Evolutionary conservation across 176 grass and related monocot genomes (phyloP).

Genomic region (Aechmea fasciata): DNA sequence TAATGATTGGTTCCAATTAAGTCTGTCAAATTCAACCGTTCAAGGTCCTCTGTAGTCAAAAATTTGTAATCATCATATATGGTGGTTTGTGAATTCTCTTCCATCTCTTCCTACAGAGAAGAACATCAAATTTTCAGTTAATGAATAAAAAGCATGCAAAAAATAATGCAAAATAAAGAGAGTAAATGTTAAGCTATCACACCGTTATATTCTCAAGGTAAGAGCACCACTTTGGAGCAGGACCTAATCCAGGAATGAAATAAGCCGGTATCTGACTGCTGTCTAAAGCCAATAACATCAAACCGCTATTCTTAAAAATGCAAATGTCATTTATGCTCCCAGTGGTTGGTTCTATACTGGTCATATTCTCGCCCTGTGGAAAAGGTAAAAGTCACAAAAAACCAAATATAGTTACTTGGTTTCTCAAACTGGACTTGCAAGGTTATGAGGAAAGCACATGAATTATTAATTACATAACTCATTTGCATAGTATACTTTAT

Average conservation of each 20-base stretch:
- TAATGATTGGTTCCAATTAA: slow-evolving; percentile 47
- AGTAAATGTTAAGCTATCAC: slow-evolving; percentile 14
- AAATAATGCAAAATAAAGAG: neutral
- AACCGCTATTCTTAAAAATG: slow-evolving; percentile 65
- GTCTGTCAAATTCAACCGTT: slow-evolving; percentile 56
- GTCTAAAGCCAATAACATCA: slow-evolving; percentile 82
- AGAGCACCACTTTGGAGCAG: slow-evolving; percentile 95
- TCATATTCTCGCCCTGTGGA: slow-evolving; percentile 81
- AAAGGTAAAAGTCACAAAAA: slow-evolving; percentile 22
- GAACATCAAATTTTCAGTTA: neutral
- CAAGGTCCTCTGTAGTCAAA: slow-evolving; percentile 78
- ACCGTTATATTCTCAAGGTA: slow-evolving; percentile 96
- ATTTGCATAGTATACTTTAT: too few species aligned
- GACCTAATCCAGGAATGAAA: slow-evolving; percentile 78
- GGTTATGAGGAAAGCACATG: neutral
- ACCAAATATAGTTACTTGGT: neutral
- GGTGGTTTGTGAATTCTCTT: slow-evolving; percentile 56
- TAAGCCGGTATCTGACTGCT: slow-evolving; percentile 86
- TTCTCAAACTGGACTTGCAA: neutral
- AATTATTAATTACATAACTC: neutral
- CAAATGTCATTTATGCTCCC: slow-evolving; percentile 84
- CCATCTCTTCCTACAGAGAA: slow-evolving; percentile 83
- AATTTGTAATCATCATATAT: slow-evolving; percentile 85
- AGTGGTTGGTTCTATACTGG: slow-evolving; percentile 76
- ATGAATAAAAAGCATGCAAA: neutral